Percentiles rank a stretch among this genome's conserved stretches.
These are phyloP conservation scores for Monosiga brevicollis DNA, from an alignment of 78 protist species.

Conservation along the genomic window DNA sequence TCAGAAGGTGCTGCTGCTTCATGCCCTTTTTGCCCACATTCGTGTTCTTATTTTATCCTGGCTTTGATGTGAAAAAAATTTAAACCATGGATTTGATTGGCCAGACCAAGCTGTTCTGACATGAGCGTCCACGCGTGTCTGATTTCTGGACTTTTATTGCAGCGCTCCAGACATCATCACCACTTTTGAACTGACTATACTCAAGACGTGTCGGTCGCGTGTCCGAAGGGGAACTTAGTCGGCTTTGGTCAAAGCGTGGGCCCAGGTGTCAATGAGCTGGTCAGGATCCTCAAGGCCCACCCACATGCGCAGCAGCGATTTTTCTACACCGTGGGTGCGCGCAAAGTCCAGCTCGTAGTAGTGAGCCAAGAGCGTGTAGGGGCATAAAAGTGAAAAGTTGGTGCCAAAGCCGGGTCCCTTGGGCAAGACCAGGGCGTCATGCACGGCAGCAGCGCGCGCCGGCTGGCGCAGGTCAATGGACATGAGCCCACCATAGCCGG, in stretches of 20 bases:
- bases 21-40: neutral
- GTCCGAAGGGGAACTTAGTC: neutral
- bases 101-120: neutral
- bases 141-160: neutral
- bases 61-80: neutral
- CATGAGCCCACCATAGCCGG: constrained; percentile 4
- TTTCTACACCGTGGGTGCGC: constrained; percentile 1
- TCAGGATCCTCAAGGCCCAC: constrained; percentile 11
- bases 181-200: neutral
- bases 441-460: neutral
- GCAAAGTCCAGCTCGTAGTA: constrained; percentile 40
- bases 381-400: constrained; percentile 34
- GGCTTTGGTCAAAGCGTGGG: neutral
- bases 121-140: neutral
- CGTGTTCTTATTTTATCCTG: neutral
- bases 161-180: no score
- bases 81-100: neutral
- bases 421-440: neutral
- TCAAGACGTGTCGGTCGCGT: neutral
- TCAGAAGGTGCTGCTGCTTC: neutral
- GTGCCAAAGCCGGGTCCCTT: constrained; percentile 39
- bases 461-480: neutral
- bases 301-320: constrained; percentile 13
- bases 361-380: constrained; percentile 38
- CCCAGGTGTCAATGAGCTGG: neutral